phyloP scores from a whole-genome alignment of 73 alveolate species.

The Halteria grandinella region DNA sequence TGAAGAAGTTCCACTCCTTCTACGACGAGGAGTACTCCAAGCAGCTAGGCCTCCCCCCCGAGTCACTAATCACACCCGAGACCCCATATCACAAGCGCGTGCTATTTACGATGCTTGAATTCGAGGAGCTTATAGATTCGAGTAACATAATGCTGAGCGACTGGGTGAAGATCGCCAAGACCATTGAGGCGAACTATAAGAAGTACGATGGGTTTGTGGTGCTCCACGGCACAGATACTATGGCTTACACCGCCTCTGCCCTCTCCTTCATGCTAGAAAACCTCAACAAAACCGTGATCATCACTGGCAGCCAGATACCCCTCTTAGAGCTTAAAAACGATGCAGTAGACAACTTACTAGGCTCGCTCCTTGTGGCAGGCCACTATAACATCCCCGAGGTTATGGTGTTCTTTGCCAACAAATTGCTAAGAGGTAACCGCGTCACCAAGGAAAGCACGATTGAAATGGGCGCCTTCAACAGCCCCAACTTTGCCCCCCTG shows the following conservation, averaged over 20 bases:
- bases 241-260: slow-evolving; percentile 98
- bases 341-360: slow-evolving; percentile 78
- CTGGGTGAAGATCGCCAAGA: slow-evolving; percentile 87
- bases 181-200: slow-evolving; percentile 81
- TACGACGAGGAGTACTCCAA: slow-evolving; percentile 53
- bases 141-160: slow-evolving; percentile 79
- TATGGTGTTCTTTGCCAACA: slow-evolving; percentile 69
- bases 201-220: slow-evolving; percentile 92
- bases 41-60: slow-evolving; percentile 41
- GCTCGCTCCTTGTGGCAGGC: slow-evolving; percentile 85
- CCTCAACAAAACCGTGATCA: slow-evolving; percentile 82
- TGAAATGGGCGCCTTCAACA: slow-evolving; percentile 73
- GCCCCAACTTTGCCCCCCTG: slow-evolving; percentile 80
- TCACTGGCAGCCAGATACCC: slow-evolving; percentile 94
- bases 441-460: slow-evolving; percentile 72
- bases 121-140: slow-evolving; percentile 84
- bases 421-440: slow-evolving; percentile 86
- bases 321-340: slow-evolving; percentile 80
- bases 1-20: slow-evolving; percentile 40
- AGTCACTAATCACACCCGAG: slow-evolving; percentile 65
- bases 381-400: slow-evolving; percentile 89
- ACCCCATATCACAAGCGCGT: slow-evolving; percentile 68
- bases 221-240: slow-evolving; percentile 97
- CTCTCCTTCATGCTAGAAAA: slow-evolving; percentile 96
- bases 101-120: slow-evolving; percentile 64